Evolutionary conservation across 2,329 filamentous ascomycete genomes (phyloP).

Genomic region (Botrytis tulipae): DNA sequence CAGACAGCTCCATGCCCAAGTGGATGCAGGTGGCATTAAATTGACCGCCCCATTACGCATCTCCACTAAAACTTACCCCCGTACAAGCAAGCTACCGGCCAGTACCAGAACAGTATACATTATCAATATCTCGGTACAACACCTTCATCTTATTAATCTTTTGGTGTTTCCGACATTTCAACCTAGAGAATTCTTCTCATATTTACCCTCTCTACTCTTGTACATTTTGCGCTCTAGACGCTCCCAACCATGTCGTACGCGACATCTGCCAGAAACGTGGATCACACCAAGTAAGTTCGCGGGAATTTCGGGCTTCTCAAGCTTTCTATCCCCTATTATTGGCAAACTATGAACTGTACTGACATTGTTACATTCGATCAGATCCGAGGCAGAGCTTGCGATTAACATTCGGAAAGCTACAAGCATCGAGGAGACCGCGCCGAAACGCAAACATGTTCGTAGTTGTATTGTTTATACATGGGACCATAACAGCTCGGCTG

Average conservation of each 20-base stretch:
- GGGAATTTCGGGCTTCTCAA: constrained; percentile 19
- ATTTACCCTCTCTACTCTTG: constrained; percentile 6
- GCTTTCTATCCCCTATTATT: constrained; percentile 6
- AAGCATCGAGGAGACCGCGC: constrained; percentile 64
- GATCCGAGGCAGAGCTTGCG: constrained; percentile 66
- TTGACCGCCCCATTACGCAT: constrained; percentile 30
- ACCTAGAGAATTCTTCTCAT: background rate
- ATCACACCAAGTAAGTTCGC: constrained; percentile 38
- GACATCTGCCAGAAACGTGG: constrained; percentile 37
- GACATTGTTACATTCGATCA: constrained; percentile 37
- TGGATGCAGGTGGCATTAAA: background rate
- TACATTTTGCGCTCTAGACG: constrained; percentile 27
- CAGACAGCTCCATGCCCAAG: background rate
- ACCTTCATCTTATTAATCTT: background rate
- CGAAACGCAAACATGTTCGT: constrained; percentile 89
- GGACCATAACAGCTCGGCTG: constrained; percentile 93
- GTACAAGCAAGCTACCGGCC: constrained; percentile 7
- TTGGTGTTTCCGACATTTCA: constrained; percentile 1
- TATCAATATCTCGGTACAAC: constrained; percentile 9
- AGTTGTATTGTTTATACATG: constrained; percentile 98
- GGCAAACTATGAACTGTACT: constrained; percentile 17
- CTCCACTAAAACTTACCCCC: constrained; percentile 22
- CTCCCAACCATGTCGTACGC: constrained; percentile 31
- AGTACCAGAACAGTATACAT: background rate
- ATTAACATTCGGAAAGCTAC: constrained; percentile 72